phyloP scores from a whole-genome alignment of 2,329 filamentous ascomycete species.

The Phialemoniopsis sp. region DNA sequence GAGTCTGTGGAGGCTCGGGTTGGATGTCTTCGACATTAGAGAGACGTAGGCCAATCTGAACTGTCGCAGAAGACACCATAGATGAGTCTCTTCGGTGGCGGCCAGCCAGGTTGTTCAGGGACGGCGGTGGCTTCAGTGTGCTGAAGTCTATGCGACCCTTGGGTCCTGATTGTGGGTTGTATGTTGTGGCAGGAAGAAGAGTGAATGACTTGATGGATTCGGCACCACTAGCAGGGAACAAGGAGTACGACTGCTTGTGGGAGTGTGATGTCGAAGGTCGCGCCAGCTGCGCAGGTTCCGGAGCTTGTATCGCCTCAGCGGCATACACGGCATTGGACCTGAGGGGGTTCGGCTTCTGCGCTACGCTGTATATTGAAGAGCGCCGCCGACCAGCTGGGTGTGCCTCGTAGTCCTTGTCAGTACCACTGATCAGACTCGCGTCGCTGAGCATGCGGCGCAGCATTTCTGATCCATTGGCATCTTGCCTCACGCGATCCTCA shows the following conservation, averaged over 20 bases:
- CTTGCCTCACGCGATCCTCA: slow-evolving; percentile 26
- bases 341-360: slow-evolving; percentile 21
- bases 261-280: slow-evolving; percentile 17
- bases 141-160: slow-evolving; percentile 14
- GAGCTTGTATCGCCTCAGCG: slow-evolving; percentile 9
- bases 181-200: slow-evolving; percentile 44
- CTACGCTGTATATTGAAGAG: slow-evolving; percentile 9
- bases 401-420: slow-evolving; percentile 24
- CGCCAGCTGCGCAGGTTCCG: slow-evolving; percentile 23
- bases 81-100: slow-evolving; percentile 58
- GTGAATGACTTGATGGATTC: slow-evolving; percentile 23
- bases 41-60: slow-evolving; percentile 67
- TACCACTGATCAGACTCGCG: slow-evolving; percentile 21
- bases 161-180: slow-evolving; percentile 22
- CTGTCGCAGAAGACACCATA: slow-evolving; percentile 60
- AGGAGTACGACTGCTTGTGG: slow-evolving; percentile 32
- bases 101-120: slow-evolving; percentile 32
- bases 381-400: slow-evolving; percentile 14
- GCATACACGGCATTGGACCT: slow-evolving; percentile 25
- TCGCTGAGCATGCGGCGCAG: slow-evolving; percentile 27
- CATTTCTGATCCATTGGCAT: slow-evolving; percentile 17
- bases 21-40: slow-evolving; percentile 53
- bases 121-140: slow-evolving; percentile 37
- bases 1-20: slow-evolving; percentile 19
- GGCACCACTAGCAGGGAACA: slow-evolving; percentile 30